phyloP scores from a whole-genome alignment of 345 rosid species.

The Eucalyptus marginata region DNA sequence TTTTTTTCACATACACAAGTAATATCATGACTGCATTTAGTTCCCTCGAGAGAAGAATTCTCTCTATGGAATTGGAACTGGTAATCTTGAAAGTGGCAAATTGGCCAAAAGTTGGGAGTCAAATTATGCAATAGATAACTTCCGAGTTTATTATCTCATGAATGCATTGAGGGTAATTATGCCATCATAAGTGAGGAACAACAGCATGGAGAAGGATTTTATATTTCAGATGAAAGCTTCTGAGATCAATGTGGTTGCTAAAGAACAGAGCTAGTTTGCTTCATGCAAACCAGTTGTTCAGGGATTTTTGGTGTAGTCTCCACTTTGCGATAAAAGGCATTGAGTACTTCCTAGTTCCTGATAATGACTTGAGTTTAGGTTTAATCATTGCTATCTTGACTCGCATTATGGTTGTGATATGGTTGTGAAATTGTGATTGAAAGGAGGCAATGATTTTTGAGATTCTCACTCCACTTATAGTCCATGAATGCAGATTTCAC shows the following conservation, averaged over 20 bases:
- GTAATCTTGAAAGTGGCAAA: neutral
- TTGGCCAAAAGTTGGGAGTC: neutral
- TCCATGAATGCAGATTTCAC: neutral
- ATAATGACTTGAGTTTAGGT: neutral
- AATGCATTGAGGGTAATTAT: neutral
- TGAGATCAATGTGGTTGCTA: neutral
- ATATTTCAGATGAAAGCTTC: neutral
- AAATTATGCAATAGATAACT: neutral
- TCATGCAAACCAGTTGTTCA: neutral
- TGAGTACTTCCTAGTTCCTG: neutral
- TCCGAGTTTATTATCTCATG: neutral
- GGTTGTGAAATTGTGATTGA: neutral
- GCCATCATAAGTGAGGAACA: neutral
- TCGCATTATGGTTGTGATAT: neutral
- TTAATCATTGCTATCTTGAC: neutral
- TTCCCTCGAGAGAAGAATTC: neutral
- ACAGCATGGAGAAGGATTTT: neutral
- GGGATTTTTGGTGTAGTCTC: neutral
- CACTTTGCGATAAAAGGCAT: neutral
- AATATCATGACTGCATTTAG: neutral
- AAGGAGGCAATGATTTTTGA: neutral
- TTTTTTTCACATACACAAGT: neutral
- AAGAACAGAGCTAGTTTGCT: neutral
- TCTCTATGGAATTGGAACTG: neutral
- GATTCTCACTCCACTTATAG: neutral